Base-by-base conservation (phyloP, 805 yeast species). In the Yarrowia yakushimensis region DNA sequence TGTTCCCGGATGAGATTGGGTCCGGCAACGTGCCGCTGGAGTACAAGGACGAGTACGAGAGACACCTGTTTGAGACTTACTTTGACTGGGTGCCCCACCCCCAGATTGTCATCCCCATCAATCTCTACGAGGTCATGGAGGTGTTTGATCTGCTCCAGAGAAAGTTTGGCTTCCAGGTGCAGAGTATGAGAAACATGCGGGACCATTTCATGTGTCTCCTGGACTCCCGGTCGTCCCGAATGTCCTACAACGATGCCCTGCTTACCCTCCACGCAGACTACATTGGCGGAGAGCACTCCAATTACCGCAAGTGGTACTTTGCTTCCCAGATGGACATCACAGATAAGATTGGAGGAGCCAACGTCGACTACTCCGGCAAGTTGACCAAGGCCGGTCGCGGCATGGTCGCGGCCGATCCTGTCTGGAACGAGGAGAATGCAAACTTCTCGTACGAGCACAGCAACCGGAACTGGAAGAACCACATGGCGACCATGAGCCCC, bases 251-350 rank as follows among this genome's bases (percentile, higher is more conserved):
- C 4, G 75, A 74, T 23, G 90, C 92, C 0, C 77, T 87, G 45
- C 74, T 76, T 60, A 77, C 87, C 0, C 68, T 87, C 10, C 92
- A 88, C 71, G 85, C 86, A 0, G 93, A 87, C 70, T 88, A 86
- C 69, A 84, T 87, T 69, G 89, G 90, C 3, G 94, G 93, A 0
- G 68, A 78, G 3, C 82, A 84, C 67, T 77, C 93, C 1, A 87
- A 87, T 69, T 87, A 82, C 70, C 79, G 81, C 64, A 87, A 84
- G 67, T 87, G 94, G 94, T 87, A 85, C 68, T 85, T 88, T 74
- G 90, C 90, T 0, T 82, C 89, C 2, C 83, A 82, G 65, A 77
- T 87, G 75, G 91, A 87, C 73, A 71, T 82, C 36, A 84, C 82
- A 63, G 86, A 83, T 66, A 61, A 36, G 41, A 52, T 65, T n/a